phyloP scores from a whole-genome alignment of 2,329 filamentous ascomycete species.

The Rhinocladiella mackenziei region DNA sequence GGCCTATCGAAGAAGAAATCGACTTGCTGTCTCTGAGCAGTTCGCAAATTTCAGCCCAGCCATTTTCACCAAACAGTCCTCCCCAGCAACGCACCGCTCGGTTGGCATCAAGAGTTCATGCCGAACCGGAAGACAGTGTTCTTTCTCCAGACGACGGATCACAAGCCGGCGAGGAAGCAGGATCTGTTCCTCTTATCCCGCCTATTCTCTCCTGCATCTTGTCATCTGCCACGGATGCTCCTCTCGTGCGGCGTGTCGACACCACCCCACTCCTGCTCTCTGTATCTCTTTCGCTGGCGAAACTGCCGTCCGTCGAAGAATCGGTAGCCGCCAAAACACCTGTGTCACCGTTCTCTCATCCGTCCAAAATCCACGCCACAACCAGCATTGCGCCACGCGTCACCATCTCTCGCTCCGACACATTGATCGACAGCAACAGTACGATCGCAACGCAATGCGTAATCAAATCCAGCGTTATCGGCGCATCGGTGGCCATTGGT shows the following conservation, averaged over 20 bases:
- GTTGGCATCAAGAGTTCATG: constrained; percentile 35
- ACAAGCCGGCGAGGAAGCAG: constrained; percentile 17
- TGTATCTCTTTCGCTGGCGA: constrained; percentile 80
- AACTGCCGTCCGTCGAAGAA: constrained; percentile 65
- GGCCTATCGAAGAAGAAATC: constrained; percentile 50
- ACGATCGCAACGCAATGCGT: constrained; percentile 82
- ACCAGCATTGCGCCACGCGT: constrained; percentile 75
- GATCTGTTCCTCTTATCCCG: constrained; percentile 22
- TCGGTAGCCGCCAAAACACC: constrained; percentile 49
- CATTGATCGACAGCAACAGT: constrained; percentile 81
- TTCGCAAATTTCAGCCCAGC: constrained; percentile 41
- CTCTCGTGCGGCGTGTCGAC: constrained; percentile 82
- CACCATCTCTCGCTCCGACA: constrained; percentile 77
- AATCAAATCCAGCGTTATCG: constrained; percentile 90
- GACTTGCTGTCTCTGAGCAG: constrained; percentile 52
- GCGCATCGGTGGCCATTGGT: constrained; percentile 79
- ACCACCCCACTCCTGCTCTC: constrained; percentile 76
- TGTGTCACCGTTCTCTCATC: constrained; percentile 71
- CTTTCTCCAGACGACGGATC: constrained; percentile 19
- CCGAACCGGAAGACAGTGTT: constrained; percentile 23
- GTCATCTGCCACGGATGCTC: constrained; percentile 48
- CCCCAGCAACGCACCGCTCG: constrained; percentile 12
- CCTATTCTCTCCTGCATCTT: constrained; percentile 52
- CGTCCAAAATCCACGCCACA: constrained; percentile 75
- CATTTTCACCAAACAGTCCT: constrained; percentile 14